phyloP scores from a whole-genome alignment of 2,329 filamentous ascomycete species.

The Aspergillus floridensis region DNA sequence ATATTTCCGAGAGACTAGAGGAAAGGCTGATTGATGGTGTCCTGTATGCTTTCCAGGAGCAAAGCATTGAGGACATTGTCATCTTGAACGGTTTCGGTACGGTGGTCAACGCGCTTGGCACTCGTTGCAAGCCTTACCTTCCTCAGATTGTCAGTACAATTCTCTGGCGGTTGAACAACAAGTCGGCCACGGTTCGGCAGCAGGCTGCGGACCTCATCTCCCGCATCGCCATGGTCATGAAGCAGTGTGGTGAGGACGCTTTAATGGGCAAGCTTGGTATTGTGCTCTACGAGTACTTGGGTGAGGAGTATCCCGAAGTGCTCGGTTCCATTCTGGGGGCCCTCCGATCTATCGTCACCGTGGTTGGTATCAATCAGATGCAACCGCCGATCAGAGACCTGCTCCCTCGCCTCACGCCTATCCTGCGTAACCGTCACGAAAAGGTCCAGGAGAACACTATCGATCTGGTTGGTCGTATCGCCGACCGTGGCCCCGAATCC shows the following conservation, averaged over 20 bases:
- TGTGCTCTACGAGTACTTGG: slow-evolving; percentile 95
- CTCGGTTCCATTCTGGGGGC: slow-evolving; percentile 94
- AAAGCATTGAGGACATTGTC: slow-evolving; percentile 91
- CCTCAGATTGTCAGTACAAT: slow-evolving; percentile 97
- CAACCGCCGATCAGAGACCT: slow-evolving; percentile 96
- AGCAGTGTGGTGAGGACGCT: slow-evolving; percentile 93
- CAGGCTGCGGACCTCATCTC: slow-evolving; percentile 96
- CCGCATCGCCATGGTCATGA: slow-evolving; percentile 97
- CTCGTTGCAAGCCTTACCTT: slow-evolving; percentile 91
- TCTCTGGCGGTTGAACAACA: slow-evolving; percentile 95
- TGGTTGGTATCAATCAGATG: slow-evolving; percentile 97
- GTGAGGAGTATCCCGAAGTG: slow-evolving; percentile 97
- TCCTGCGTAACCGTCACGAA: slow-evolving; percentile 95
- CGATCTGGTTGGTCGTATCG: slow-evolving; percentile 94
- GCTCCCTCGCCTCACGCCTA: slow-evolving; percentile 91
- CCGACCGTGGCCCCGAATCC: slow-evolving; percentile 91
- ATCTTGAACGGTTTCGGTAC: slow-evolving; percentile 98
- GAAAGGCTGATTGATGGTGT: slow-evolving; percentile 95
- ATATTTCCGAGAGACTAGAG: slow-evolving; percentile 88
- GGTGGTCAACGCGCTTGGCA: slow-evolving; percentile 91
- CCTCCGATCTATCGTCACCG: slow-evolving; percentile 91
- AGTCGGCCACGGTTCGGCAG: slow-evolving; percentile 92
- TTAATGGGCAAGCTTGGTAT: slow-evolving; percentile 93
- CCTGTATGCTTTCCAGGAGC: slow-evolving; percentile 94
- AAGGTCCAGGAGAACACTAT: slow-evolving; percentile 99